These are phyloP conservation scores for Hygrocybe coccinea DNA, from an alignment of 768 basidiomycete species.

Conservation along the genomic window DNA sequence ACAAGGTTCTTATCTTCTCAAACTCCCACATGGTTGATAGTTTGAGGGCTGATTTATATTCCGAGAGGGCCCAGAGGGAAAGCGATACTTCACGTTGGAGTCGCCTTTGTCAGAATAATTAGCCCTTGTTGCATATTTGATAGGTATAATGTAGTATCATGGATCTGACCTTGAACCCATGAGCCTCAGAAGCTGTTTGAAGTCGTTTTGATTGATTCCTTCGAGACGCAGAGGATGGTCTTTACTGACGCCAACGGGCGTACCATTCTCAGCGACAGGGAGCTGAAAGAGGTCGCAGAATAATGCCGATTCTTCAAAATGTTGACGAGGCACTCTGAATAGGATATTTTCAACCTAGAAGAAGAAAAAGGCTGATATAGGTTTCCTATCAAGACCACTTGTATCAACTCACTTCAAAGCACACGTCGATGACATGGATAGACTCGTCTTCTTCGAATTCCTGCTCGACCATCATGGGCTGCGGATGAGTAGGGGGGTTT, in stretches of 20 bases:
- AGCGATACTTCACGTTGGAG: neutral
- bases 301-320: constrained; percentile 32
- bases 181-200: constrained; percentile 4
- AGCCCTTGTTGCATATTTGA: constrained; percentile 17
- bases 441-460: neutral
- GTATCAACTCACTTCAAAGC: constrained; percentile 1
- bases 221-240: constrained; percentile 10
- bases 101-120: neutral
- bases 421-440: neutral
- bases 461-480: too few relatives aligned
- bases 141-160: neutral
- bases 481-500: too few relatives aligned
- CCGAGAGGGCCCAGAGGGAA: too few relatives aligned
- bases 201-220: constrained; percentile 7
- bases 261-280: constrained; percentile 17
- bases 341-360: constrained; percentile 34
- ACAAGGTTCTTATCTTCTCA: constrained; percentile 8
- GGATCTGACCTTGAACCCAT: constrained; percentile 2
- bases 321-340: constrained; percentile 37
- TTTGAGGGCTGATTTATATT: constrained; percentile 4
- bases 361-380: too few relatives aligned
- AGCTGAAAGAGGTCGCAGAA: constrained; percentile 33
- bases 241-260: constrained; percentile 5
- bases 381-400: neutral
- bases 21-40: constrained; percentile 7